Evolutionary conservation across 78 protist genomes (phyloP).

Genomic region (Chrysochromulina parva): DNA sequence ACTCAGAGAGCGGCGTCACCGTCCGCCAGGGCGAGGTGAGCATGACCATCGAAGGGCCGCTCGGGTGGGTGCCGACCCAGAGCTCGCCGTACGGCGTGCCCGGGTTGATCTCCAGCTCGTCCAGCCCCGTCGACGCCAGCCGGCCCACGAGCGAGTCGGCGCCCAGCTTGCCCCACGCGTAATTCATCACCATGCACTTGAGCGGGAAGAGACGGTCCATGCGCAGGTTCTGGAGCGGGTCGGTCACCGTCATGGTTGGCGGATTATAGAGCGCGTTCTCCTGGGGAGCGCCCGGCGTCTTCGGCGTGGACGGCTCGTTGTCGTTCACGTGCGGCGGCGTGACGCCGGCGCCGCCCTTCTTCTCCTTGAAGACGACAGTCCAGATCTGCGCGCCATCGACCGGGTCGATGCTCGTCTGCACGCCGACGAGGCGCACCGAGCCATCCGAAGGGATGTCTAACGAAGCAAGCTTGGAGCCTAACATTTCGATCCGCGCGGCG

Average conservation of each 20-base stretch:
- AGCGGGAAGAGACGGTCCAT: neutral
- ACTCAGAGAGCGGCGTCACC: neutral
- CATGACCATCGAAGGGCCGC: slow-evolving; percentile 64
- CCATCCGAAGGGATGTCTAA: too few relatives aligned
- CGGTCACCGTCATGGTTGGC: neutral
- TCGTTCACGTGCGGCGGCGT: too few relatives aligned
- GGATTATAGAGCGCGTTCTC: neutral
- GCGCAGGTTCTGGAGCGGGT: neutral
- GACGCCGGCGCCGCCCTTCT: neutral
- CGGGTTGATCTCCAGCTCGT: slow-evolving; percentile 23
- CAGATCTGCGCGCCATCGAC: neutral
- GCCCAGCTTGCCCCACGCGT: slow-evolving; percentile 46
- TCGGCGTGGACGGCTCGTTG: neutral
- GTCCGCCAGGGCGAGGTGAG: neutral
- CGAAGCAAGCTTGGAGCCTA: too few relatives aligned
- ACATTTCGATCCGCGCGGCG: too few relatives aligned
- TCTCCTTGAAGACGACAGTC: neutral
- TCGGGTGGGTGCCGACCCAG: slow-evolving; percentile 98
- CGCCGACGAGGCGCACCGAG: neutral
- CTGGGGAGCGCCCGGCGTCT: neutral
- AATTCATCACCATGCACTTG: neutral
- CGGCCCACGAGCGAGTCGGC: slow-evolving; percentile 17
- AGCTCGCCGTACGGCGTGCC: slow-evolving; percentile 86
- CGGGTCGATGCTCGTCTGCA: neutral
- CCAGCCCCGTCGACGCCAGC: neutral